These are phyloP conservation scores for Lactifluus hygrophoroides DNA, from an alignment of 768 basidiomycete species.

Conservation along the genomic window DNA sequence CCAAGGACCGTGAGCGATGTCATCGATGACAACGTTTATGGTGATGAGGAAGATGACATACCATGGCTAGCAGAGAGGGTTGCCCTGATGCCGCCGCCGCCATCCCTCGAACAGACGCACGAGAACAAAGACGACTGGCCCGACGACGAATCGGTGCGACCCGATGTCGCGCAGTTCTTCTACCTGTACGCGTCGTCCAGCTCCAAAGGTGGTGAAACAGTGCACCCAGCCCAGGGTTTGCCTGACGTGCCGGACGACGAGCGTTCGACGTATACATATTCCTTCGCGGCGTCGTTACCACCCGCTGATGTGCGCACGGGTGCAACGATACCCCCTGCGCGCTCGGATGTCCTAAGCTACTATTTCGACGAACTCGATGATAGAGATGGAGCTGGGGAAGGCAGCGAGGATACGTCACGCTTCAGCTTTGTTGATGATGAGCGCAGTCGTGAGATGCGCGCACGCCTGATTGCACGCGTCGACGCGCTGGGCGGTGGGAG, in stretches of 20 bases:
- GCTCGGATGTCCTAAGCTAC: not conserved
- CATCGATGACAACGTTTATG: not conserved
- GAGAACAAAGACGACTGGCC: conserved; percentile 4
- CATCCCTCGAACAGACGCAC: not conserved
- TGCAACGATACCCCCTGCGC: not conserved
- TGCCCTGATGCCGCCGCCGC: not conserved
- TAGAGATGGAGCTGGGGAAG: not conserved
- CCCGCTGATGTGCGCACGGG: not conserved
- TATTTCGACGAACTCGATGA: conserved; percentile 1
- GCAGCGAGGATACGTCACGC: not conserved
- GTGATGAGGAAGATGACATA: not conserved
- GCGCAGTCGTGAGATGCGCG: conserved; percentile 1
- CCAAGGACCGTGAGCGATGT: not conserved
- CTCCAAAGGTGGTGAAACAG: not conserved
- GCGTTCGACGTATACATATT: conserved; percentile 10
- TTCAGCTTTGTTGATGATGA: conserved; percentile 14
- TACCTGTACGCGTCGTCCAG: not conserved
- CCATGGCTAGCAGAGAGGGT: not conserved
- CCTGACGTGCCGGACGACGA: conserved; percentile 14
- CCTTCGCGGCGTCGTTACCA: not conserved
- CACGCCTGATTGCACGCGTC: conserved; percentile 7
- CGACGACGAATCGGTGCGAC: conserved; percentile 13
- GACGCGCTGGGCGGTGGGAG: conserved; percentile 5
- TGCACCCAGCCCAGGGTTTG: not conserved
- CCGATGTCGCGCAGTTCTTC: conserved; percentile 19